phyloP scores from a whole-genome alignment of 306 rosid genomes.

The Dalbergia oliveri region DNA sequence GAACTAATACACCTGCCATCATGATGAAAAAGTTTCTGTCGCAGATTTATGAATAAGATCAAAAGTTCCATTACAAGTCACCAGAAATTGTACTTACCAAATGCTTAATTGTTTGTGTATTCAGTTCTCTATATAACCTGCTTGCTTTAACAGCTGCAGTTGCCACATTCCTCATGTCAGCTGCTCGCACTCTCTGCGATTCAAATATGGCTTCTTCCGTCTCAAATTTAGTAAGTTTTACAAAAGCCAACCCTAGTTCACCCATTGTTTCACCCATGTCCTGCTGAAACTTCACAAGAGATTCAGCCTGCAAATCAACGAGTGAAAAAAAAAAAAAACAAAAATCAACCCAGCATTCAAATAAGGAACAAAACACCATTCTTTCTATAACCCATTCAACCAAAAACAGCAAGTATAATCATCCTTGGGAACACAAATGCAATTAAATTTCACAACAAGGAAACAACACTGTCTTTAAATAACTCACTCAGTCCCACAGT shows the following conservation, averaged over 20 bases:
- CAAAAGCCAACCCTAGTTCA: conserved; percentile 86
- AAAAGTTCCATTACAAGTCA: conserved; percentile 9
- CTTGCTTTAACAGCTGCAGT: conserved; percentile 96
- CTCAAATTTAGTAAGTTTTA: conserved; percentile 92
- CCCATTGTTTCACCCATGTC: conserved; percentile 98
- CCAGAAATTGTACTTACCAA: conserved; percentile 59
- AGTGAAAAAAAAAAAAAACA: not conserved
- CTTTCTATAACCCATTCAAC: not conserved
- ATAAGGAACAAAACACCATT: not conserved
- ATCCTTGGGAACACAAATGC: not conserved
- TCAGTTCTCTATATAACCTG: conserved; percentile 89
- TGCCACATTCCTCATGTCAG: conserved; percentile 83
- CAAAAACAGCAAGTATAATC: not conserved
- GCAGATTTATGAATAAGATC: conserved; percentile 9
- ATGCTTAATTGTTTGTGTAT: conserved; percentile 94
- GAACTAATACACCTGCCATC: conserved; percentile 20
- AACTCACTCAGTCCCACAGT: conserved; percentile 27
- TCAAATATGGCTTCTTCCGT: conserved; percentile 74
- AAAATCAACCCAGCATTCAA: conserved; percentile 37
- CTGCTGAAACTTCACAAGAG: conserved; percentile 93
- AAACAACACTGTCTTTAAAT: conserved; percentile 13
- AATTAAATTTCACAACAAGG: conserved; percentile 7
- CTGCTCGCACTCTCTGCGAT: conserved; percentile 76
- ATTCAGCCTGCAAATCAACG: conserved; percentile 77
- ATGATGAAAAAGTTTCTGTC: not conserved